phyloP scores from a whole-genome alignment of 441 rosid species.

The Pelargonium fulgidum region DNA sequence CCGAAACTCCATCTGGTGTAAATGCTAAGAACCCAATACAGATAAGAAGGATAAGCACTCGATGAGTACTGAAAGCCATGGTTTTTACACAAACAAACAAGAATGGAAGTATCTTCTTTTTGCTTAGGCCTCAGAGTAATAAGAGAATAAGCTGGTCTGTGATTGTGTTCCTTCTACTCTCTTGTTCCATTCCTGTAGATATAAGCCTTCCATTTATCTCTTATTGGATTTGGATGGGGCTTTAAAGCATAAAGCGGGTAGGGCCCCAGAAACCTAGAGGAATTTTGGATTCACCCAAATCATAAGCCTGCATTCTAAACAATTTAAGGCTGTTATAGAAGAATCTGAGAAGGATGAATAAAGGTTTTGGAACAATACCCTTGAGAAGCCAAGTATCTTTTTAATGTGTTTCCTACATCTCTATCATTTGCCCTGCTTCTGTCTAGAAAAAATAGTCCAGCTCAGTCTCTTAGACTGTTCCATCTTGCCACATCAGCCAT shows the following conservation, averaged over 20 bases:
- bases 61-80: slow-evolving; percentile 41
- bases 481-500: slow-evolving; percentile 31
- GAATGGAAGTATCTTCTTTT: slow-evolving; percentile 36
- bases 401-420: slow-evolving; percentile 35
- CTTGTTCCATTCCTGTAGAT: slow-evolving; percentile 53
- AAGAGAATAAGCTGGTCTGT: slow-evolving; percentile 33
- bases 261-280: slow-evolving; percentile 42
- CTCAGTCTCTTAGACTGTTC: slow-evolving; percentile 23
- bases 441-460: slow-evolving; percentile 26
- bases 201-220: slow-evolving; percentile 48
- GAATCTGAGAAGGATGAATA: slow-evolving; percentile 69
- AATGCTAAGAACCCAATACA: slow-evolving; percentile 46
- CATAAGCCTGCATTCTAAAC: slow-evolving; percentile 46
- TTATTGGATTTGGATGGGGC: slow-evolving; percentile 47
- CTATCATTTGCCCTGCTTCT: slow-evolving; percentile 38
- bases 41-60: slow-evolving; percentile 46
- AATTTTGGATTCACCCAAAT: slow-evolving; percentile 59
- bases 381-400: slow-evolving; percentile 73
- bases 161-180: slow-evolving; percentile 33
- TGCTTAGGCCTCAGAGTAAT: slow-evolving; percentile 29
- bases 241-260: slow-evolving; percentile 61
- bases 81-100: slow-evolving; percentile 34
- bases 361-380: slow-evolving; percentile 45
- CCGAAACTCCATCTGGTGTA: slow-evolving; percentile 34
- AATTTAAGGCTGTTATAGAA: slow-evolving; percentile 61